Base-by-base conservation (phyloP, 2,329 filamentous ascomycete genomes). In the Aureobasidium lini region DNA sequence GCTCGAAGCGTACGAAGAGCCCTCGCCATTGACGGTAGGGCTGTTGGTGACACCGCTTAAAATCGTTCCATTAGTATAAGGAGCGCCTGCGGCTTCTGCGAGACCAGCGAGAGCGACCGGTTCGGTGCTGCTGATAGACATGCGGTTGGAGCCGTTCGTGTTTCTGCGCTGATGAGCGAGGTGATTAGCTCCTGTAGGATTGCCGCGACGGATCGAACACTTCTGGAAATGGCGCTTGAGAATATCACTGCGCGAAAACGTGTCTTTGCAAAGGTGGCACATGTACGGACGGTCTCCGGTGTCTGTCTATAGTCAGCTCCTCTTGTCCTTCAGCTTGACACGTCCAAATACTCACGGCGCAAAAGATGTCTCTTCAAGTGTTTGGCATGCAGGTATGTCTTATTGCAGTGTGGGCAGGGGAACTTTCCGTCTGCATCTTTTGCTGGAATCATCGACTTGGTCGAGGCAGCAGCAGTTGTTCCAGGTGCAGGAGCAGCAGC, bases 201-300 rank as follows among this genome's bases (percentile, higher is more conserved):
- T 97, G 61, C 94, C 94, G 71, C 94, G 87, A 69, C 94, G 87
- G 65, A 96, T 90, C 40, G 94, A 96, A 78, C 94, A 99, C 80
- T 99, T 99, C 75, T 96, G 92, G 77, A 97, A 99, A 77, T 99
- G 94, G 65, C 94, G 90, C 81, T 99, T 99, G 69, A 99, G 79
- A 65, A 99, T 97, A 72, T 99, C 94, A 81, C 91, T 96, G 73
- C 94, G 87, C 50, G 90, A 96, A 76, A 99, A 99, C 36, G 92
- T 97, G 75, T 97, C 94, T 74, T 94, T 91, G 81, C 94, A 99
- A 54, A 99, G 81, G 65, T 95, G 90, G 77, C 94, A 99, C 85
- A 95, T 95, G 79, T 99, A 99, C 60, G 94, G 94, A 66, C 94
- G 90, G 74, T 97, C 93, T 70, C 94, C 94, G 63, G 94, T 97